Percentiles rank a stretch among this genome's conserved stretches.
Conservation (phyloP, 345 rosid genomes). For the Stellera chamaejasme region DNA sequence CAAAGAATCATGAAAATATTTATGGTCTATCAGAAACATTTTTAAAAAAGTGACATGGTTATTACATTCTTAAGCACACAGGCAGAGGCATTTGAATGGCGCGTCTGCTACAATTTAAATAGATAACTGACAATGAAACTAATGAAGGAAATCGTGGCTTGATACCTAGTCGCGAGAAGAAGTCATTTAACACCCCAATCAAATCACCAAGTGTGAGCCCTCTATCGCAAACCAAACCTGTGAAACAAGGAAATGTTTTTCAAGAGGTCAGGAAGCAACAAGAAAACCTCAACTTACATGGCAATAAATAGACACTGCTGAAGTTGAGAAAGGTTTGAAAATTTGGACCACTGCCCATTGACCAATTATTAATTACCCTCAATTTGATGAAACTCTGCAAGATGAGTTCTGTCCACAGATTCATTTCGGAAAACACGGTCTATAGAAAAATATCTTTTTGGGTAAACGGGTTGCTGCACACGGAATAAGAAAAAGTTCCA, state of each 20-base stretch:
- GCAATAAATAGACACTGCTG: too few relatives aligned
- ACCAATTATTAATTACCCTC: constrained; percentile 53
- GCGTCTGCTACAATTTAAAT: constrained; percentile 6
- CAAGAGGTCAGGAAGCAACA: background rate
- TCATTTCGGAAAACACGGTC: constrained; percentile 99
- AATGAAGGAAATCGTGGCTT: background rate
- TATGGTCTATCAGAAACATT: background rate
- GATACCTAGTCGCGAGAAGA: constrained; percentile 85
- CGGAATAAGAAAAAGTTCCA: constrained; percentile 2
- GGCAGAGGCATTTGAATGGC: background rate
- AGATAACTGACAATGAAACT: background rate
- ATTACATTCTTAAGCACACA: background rate
- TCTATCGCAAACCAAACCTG: constrained; percentile 87
- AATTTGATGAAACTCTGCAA: constrained; percentile 96
- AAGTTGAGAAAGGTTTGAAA: background rate
- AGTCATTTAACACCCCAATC: constrained; percentile 78
- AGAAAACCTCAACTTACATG: background rate
- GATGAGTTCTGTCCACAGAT: constrained; percentile 92
- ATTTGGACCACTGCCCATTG: constrained; percentile 2
- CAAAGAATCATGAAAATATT: constrained; percentile 3
- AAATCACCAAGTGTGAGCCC: constrained; percentile 94
- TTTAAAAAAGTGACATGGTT: background rate
- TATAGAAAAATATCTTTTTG: constrained; percentile 86
- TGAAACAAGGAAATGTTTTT: constrained; percentile 16
- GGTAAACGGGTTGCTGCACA: constrained; percentile 51